These are phyloP conservation scores for Russula abietina DNA, from an alignment of 768 basidiomycete species.

Conservation along the genomic window DNA sequence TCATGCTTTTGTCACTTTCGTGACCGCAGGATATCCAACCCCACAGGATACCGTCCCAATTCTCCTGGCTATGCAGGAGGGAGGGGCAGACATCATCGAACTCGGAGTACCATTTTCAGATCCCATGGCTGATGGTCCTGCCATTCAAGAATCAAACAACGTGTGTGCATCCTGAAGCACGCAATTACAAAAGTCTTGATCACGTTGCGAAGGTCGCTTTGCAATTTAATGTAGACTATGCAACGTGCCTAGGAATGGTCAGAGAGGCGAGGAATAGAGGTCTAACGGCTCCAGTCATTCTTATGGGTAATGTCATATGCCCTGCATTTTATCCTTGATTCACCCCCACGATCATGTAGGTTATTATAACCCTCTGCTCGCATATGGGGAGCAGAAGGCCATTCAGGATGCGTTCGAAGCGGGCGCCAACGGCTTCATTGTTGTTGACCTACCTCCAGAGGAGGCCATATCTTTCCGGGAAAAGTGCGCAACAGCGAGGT, in stretches of 20 bases:
- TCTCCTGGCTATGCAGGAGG: constrained; percentile 86
- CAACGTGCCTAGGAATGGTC: constrained; percentile 65
- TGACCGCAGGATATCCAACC: constrained; percentile 90
- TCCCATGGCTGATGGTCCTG: constrained; percentile 92
- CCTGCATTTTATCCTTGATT: background rate
- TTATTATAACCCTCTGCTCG: constrained; percentile 94
- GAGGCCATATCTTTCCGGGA: constrained; percentile 88
- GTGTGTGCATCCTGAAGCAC: constrained; percentile 41
- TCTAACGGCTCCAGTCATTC: constrained; percentile 76
- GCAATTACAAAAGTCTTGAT: background rate
- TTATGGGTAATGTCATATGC: constrained; percentile 66
- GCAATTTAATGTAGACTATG: constrained; percentile 72
- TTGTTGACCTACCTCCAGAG: constrained; percentile 97
- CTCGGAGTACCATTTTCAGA: constrained; percentile 95
- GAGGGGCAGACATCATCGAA: constrained; percentile 93
- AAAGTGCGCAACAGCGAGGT: constrained; percentile 80
- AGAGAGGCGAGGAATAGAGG: constrained; percentile 77
- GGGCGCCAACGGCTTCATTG: constrained; percentile 95
- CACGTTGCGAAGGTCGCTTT: constrained; percentile 62
- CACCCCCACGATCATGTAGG: constrained; percentile 43
- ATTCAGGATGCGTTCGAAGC: constrained; percentile 84
- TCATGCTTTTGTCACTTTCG: constrained; percentile 75
- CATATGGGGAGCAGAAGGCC: constrained; percentile 92
- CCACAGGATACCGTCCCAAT: constrained; percentile 76
- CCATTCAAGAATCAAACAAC: constrained; percentile 91